phyloP scores from a whole-genome alignment of 352 stramenopile species.

The Phytophthora syringae region DNA sequence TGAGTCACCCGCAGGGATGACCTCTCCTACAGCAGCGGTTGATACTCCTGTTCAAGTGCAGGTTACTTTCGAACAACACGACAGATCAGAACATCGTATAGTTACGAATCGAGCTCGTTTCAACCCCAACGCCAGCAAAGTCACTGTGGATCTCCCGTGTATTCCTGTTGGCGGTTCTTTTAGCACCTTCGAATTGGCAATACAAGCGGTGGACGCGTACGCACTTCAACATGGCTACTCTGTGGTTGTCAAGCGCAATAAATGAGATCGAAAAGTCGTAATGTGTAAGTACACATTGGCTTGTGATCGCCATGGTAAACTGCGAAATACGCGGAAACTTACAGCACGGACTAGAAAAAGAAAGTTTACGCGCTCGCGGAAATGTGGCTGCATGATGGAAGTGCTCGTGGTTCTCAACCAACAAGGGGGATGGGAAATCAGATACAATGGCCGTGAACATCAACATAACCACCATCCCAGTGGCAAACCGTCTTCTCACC shows the following conservation, averaged over 20 bases:
- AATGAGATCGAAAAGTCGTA: not conserved
- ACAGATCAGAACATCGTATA: too few relatives aligned
- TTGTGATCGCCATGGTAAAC: not conserved
- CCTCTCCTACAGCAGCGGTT: too few relatives aligned
- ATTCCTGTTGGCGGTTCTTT: too few relatives aligned
- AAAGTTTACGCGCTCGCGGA: conserved; percentile 2
- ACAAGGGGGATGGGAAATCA: not conserved
- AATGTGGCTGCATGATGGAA: not conserved
- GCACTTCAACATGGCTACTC: not conserved
- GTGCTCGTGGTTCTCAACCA: not conserved
- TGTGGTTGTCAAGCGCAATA: not conserved
- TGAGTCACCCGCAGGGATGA: too few relatives aligned
- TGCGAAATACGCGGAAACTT: not conserved
- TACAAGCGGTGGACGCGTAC: not conserved
- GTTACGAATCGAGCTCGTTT: too few relatives aligned
- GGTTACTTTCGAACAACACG: too few relatives aligned
- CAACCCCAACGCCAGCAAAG: too few relatives aligned
- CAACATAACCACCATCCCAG: not conserved
- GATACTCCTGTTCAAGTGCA: too few relatives aligned
- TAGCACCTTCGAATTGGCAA: not conserved
- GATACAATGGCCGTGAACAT: conserved; percentile 1
- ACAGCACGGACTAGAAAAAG: not conserved
- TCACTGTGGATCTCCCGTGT: too few relatives aligned
- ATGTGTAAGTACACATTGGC: not conserved
- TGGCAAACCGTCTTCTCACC: not conserved